phyloP scores from a whole-genome alignment of 257 asterid genomes.

The Striga asiatica region DNA sequence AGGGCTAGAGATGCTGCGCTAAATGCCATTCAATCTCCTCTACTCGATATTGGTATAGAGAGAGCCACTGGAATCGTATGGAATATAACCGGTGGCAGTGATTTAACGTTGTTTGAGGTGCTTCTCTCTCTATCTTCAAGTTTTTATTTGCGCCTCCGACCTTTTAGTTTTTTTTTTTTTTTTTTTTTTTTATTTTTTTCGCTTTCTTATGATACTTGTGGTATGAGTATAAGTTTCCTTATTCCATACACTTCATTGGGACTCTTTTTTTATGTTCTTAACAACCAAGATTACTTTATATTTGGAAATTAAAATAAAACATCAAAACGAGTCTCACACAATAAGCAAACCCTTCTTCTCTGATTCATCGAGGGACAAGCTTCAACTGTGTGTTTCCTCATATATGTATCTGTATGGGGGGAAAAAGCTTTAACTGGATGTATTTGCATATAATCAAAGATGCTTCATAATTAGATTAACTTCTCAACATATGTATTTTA shows the following conservation, averaged over 20 bases:
- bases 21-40: constrained; percentile 93
- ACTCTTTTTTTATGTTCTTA: not conserved
- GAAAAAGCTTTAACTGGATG: no score
- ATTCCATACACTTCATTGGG: not conserved
- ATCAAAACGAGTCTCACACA: no score
- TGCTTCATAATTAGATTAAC: no score
- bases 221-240: not conserved
- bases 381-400: no score
- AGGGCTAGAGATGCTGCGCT: constrained; percentile 98
- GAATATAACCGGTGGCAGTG: constrained; percentile 97
- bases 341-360: no score
- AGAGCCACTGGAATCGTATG: constrained; percentile 99
- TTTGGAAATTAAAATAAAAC: no score
- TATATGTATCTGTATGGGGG: no score
- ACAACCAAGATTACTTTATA: no score
- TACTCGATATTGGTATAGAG: constrained; percentile 90
- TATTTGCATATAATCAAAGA: no score
- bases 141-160: not conserved
- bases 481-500: not conserved
- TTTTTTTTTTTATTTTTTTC: not conserved
- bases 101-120: constrained; percentile 95
- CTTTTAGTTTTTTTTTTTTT: no score
- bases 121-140: not conserved
- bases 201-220: not conserved
- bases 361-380: no score